These are phyloP conservation scores for Paratinospora sagittata DNA, from an alignment of 164 flowering plant genomes.

Conservation along the genomic window DNA sequence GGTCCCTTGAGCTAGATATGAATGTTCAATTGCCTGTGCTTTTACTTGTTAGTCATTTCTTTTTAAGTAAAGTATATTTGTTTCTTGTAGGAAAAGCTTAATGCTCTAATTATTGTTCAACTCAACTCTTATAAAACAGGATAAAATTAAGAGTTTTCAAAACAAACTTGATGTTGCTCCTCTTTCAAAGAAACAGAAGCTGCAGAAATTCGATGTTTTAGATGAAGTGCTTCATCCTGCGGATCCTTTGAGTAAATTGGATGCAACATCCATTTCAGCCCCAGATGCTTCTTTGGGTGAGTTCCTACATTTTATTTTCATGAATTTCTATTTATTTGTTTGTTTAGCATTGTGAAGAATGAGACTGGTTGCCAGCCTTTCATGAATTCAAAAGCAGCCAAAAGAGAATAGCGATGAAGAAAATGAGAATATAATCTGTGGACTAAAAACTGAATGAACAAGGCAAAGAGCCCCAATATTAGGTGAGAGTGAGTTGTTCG, in stretches of 20 bases:
- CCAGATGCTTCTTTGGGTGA: background rate
- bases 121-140: conserved; percentile 5
- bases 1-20: background rate
- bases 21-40: background rate
- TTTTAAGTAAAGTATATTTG: background rate
- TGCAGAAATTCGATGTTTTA: background rate
- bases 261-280: background rate
- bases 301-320: background rate
- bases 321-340: background rate
- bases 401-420: background rate
- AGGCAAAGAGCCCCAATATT: background rate
- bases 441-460: too few species aligned
- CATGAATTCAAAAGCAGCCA: background rate
- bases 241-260: background rate
- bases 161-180: conserved; percentile 2
- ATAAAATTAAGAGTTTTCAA: background rate
- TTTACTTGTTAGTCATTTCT: background rate
- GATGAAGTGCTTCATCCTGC: background rate
- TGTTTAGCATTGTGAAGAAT: background rate
- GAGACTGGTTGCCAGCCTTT: background rate
- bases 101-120: background rate
- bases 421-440: background rate
- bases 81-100: background rate
- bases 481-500: background rate
- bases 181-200: conserved; percentile 1